Conservation (phyloP, 768 basidiomycete genomes). For the Collybia mongolica region DNA sequence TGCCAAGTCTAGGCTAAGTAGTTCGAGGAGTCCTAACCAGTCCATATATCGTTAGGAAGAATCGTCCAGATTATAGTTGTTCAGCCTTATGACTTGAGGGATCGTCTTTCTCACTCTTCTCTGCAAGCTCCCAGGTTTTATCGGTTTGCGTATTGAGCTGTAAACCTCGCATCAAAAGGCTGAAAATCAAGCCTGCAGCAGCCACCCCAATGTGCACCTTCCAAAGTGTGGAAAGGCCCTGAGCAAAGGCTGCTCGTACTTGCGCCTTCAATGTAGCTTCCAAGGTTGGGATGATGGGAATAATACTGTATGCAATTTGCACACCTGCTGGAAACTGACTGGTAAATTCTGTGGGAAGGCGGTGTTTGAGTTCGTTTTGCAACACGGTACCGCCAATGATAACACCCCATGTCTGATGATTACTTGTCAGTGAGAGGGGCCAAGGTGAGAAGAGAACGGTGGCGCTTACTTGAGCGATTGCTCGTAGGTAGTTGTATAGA, state of each 20-base stretch:
- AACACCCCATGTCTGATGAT: constrained; percentile 45
- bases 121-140: constrained; percentile 3
- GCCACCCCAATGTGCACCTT: constrained; percentile 3
- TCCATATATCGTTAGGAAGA: too few relatives aligned
- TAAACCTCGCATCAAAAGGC: constrained; percentile 6
- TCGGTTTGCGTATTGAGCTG: not conserved
- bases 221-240: constrained; percentile 10
- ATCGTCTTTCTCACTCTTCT: too few relatives aligned
- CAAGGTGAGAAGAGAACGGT: constrained; percentile 23
- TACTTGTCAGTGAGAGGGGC: constrained; percentile 24
- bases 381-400: constrained; percentile 48
- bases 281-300: constrained; percentile 39
- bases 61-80: too few relatives aligned
- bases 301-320: constrained; percentile 43
- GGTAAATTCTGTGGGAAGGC: constrained; percentile 37
- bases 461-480: constrained; percentile 28
- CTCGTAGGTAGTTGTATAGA: constrained; percentile 38
- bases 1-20: too few relatives aligned
- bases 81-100: too few relatives aligned
- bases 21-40: too few relatives aligned
- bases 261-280: constrained; percentile 19
- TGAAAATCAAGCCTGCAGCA: constrained; percentile 1
- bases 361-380: constrained; percentile 43
- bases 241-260: constrained; percentile 11
- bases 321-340: constrained; percentile 30